Base-by-base conservation (phyloP, 1,284 basidiomycete species). In the Phlebopus sp. region DNA sequence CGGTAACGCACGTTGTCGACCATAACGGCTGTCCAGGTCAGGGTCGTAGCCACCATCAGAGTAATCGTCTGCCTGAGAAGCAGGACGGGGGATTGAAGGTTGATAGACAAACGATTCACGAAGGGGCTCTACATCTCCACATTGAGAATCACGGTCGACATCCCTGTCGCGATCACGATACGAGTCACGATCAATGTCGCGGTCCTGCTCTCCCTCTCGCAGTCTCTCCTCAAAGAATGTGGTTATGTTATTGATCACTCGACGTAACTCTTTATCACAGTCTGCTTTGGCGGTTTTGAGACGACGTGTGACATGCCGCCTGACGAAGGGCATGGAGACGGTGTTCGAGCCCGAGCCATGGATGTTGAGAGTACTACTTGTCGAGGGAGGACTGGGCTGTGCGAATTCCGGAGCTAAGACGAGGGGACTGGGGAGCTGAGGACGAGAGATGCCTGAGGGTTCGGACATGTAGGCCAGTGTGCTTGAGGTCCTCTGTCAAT, bases 261-360 rank as follows among this genome's bases (percentile, higher is more conserved):
- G 86, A 62, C 87, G 84, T 10, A 99, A 80, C 63, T 97, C 93
- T 71, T 90, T 90, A 78, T 99, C 94, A 74, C 96, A 99, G 56
- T 91, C 89, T 46, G 89, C 84, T 75, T 99, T 99, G 50, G 96
- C 94, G 1, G 87, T 87, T 68, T 89, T 90, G 66, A 98, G 84
- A 47, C 96, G 87, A 58, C 93, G 84, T 40, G 90, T 92, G 60
- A 98, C 92, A 73, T 98, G 95, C 50, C 92, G 83, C 47, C 91
- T 80, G 52, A 98, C 94, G 59, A 94, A 96, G 37, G 90, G 86
- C 86, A 90, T 91, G 47, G 87, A 90, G 45, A 90, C 86, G 48
- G 85, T 87, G 62, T 82, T 85, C 23, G 83, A 75, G 44, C 74
- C 75, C 11, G 83, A 81, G 40, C 71, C 73, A 69, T 77, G 67